Conservation (phyloP, 306 rosid species). For the Fragaria iinumae region DNA sequence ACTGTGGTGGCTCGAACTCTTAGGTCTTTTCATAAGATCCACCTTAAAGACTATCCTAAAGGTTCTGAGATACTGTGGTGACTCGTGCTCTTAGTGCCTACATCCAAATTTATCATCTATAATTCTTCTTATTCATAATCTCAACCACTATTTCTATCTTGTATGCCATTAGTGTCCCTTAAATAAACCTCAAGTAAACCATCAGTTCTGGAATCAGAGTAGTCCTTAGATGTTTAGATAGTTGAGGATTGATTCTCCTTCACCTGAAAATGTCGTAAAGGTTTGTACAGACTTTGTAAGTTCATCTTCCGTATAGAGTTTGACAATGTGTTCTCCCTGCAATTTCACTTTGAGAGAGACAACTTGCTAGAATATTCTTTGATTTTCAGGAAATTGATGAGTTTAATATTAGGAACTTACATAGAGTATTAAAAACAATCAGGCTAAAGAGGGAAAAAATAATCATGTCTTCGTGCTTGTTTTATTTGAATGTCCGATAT, state of each 20-base stretch:
- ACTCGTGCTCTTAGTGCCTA: not conserved
- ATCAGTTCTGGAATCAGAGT: not conserved
- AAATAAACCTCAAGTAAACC: not conserved
- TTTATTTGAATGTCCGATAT: too few species aligned
- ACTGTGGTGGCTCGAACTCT: not conserved
- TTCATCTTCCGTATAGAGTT: not conserved
- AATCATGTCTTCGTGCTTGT: not conserved
- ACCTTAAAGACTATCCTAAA: not conserved
- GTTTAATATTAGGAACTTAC: not conserved
- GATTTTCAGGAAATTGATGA: not conserved
- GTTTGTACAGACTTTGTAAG: not conserved
- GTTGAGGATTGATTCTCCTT: not conserved
- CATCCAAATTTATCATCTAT: not conserved
- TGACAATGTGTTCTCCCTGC: not conserved
- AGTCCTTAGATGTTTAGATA: not conserved
- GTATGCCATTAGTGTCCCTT: not conserved
- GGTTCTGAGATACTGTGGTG: not conserved
- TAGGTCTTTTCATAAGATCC: not conserved
- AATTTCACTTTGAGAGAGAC: not conserved
- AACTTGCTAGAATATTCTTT: not conserved
- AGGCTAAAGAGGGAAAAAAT: not conserved
- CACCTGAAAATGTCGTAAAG: not conserved
- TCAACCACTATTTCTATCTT: not conserved
- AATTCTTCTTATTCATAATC: not conserved
- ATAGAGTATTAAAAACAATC: not conserved